Percentiles rank a stretch among this genome's conserved stretches.
Conservation (phyloP, 495 filamentous ascomycete species). For the Podospora anserina region DNA sequence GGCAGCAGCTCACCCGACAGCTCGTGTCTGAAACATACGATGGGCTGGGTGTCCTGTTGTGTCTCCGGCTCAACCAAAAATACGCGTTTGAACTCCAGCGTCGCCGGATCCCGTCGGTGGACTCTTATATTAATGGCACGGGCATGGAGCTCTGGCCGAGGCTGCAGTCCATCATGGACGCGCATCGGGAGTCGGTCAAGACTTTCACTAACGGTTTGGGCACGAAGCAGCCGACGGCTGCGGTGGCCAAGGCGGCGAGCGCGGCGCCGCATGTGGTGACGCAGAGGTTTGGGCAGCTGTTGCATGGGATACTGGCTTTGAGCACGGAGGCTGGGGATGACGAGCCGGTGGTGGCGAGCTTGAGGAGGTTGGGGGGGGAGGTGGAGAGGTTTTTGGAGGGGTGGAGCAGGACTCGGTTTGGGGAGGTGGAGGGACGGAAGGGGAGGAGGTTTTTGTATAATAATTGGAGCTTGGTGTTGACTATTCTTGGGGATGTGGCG, state of each 20-base stretch:
- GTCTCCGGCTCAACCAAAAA: constrained; percentile 90
- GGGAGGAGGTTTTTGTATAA: constrained; percentile 86
- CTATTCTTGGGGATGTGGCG: constrained; percentile 81
- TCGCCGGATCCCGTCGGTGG: constrained; percentile 80
- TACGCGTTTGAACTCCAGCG: constrained; percentile 90
- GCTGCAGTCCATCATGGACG: constrained; percentile 88
- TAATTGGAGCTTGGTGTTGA: constrained; percentile 88
- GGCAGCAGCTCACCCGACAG: constrained; percentile 69
- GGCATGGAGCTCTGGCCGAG: constrained; percentile 96
- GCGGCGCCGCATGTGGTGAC: constrained; percentile 89
- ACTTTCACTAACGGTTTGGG: constrained; percentile 52
- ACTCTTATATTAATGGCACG: constrained; percentile 89
- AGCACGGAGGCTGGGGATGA: constrained; percentile 87
- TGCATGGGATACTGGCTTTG: constrained; percentile 78
- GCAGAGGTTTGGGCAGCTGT: constrained; percentile 85
- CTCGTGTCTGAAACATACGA: constrained; percentile 75
- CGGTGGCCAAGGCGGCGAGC: constrained; percentile 61
- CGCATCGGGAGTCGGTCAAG: constrained; percentile 77
- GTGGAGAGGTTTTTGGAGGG: constrained; percentile 74
- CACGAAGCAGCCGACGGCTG: constrained; percentile 46
- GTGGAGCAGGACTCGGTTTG: constrained; percentile 58
- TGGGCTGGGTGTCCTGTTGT: constrained; percentile 79
- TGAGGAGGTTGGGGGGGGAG: constrained; percentile 71
- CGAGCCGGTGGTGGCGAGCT: constrained; percentile 80
- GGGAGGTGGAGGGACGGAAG: constrained; percentile 62